Evolutionary conservation across 169 alveolate species (phyloP).

Genomic region (Theileria equi): DNA sequence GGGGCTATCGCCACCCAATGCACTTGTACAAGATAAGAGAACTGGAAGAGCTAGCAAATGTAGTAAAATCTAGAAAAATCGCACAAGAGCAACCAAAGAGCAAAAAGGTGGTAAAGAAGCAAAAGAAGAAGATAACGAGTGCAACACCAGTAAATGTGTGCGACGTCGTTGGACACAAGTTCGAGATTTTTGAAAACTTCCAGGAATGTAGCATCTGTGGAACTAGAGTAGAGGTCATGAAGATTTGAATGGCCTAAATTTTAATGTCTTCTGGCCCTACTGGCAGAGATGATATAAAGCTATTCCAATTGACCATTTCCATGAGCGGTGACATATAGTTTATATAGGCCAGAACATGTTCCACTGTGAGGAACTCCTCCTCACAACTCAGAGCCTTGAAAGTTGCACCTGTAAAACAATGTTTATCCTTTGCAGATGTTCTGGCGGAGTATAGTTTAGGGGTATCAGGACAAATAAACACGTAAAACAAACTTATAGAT

Average conservation of each 20-base stretch:
- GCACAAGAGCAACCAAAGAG: background rate
- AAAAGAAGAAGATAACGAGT: background rate
- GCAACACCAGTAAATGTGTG: background rate
- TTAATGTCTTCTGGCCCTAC: constrained; percentile 57
- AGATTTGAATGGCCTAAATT: constrained; percentile 5
- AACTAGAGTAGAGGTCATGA: constrained; percentile 2
- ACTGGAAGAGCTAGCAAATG: constrained; percentile 2
- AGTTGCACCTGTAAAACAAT: constrained; percentile 14
- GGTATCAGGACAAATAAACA: background rate
- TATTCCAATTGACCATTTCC: constrained; percentile 62
- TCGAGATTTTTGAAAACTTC: background rate
- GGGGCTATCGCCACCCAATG: constrained; percentile 49
- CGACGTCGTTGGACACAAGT: constrained; percentile 17
- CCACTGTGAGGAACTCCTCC: constrained; percentile 38
- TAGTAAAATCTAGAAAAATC: background rate
- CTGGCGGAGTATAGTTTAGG: background rate
- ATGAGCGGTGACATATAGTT: constrained; percentile 51
- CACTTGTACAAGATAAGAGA: constrained; percentile 33
- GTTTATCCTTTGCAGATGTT: background rate
- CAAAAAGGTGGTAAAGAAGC: constrained; percentile 11
- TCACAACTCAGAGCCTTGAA: constrained; percentile 50
- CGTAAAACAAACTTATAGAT: background rate
- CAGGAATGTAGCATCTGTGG: constrained; percentile 25
- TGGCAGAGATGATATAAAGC: constrained; percentile 46
- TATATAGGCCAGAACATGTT: constrained; percentile 53